Conservation (phyloP, 2,329 filamentous ascomycete species). For the Stemphylium lycopersici region DNA sequence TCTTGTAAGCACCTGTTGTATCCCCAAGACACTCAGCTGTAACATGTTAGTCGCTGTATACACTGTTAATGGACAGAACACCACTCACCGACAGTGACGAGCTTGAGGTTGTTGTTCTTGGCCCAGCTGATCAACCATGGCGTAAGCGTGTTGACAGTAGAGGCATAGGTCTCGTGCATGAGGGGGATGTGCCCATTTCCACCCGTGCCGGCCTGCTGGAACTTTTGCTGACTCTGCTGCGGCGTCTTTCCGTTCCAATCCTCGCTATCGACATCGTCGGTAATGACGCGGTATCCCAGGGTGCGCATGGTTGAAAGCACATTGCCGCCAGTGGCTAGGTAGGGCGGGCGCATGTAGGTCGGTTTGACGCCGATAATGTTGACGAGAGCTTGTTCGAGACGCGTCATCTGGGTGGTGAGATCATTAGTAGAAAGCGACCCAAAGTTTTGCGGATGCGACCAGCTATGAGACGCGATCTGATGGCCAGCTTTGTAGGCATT, state of each 20-base stretch:
- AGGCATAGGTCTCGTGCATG: slow-evolving; percentile 46
- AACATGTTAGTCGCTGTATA: slow-evolving; percentile 15
- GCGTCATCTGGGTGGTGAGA: slow-evolving; percentile 41
- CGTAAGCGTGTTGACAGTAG: slow-evolving; percentile 42
- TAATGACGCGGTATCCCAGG: slow-evolving; percentile 46
- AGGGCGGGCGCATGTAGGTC: slow-evolving; percentile 48
- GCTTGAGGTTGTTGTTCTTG: slow-evolving; percentile 43
- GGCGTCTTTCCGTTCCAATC: slow-evolving; percentile 45
- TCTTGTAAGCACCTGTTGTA: slow-evolving; percentile 33
- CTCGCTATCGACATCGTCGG: slow-evolving; percentile 41
- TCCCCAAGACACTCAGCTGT: slow-evolving; percentile 43
- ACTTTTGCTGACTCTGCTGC: slow-evolving; percentile 41
- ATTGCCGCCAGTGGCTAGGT: slow-evolving; percentile 42
- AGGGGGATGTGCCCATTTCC: slow-evolving; percentile 46
- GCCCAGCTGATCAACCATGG: slow-evolving; percentile 49
- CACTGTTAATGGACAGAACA: neutral
- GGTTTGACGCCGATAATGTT: slow-evolving; percentile 47
- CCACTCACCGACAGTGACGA: slow-evolving; percentile 45
- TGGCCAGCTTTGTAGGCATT: slow-evolving; percentile 43
- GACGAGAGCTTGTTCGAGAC: slow-evolving; percentile 42
- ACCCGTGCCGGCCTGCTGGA: slow-evolving; percentile 38
- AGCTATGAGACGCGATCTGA: slow-evolving; percentile 47
- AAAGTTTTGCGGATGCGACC: slow-evolving; percentile 44
- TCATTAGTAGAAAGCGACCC: slow-evolving; percentile 38
- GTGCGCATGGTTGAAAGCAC: slow-evolving; percentile 43